Conservation (phyloP, 73 alveolate genomes). For the Tetrahymena elliotti region DNA sequence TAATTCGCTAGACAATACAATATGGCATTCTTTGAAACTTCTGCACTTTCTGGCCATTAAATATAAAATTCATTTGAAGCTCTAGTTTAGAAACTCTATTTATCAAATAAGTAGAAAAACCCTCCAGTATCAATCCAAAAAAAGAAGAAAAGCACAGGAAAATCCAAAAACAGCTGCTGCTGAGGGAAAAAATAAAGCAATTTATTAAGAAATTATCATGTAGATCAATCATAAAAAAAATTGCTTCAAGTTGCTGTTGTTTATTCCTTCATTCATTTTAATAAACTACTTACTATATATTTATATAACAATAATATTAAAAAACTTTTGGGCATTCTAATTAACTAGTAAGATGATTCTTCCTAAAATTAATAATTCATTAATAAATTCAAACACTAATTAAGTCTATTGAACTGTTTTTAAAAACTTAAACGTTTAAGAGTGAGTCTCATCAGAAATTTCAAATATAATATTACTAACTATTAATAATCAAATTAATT, state of each 20-base stretch:
- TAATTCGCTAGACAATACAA: background rate
- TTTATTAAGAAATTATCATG: background rate
- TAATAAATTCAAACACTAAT: background rate
- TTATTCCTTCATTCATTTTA: background rate
- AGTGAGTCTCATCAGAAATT: background rate
- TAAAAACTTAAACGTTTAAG: background rate
- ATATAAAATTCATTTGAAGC: background rate
- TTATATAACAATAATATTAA: background rate
- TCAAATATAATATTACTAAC: too few relatives aligned
- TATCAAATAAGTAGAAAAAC: background rate
- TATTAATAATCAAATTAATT: too few relatives aligned
- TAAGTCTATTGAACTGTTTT: background rate
- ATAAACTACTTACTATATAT: background rate
- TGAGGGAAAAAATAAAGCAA: background rate
- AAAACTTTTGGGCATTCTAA: background rate
- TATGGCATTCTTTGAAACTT: background rate
- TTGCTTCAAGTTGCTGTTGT: background rate
- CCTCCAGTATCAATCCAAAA: background rate
- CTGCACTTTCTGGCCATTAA: background rate
- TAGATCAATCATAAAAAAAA: background rate
- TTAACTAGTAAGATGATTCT: background rate
- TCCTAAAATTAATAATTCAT: background rate
- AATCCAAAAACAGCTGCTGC: background rate
- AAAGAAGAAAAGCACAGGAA: background rate
- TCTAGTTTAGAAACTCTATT: background rate